Base-by-base conservation (phyloP, 2,329 filamentous ascomycete genomes). In the Pseudogymnoascus sp. region DNA sequence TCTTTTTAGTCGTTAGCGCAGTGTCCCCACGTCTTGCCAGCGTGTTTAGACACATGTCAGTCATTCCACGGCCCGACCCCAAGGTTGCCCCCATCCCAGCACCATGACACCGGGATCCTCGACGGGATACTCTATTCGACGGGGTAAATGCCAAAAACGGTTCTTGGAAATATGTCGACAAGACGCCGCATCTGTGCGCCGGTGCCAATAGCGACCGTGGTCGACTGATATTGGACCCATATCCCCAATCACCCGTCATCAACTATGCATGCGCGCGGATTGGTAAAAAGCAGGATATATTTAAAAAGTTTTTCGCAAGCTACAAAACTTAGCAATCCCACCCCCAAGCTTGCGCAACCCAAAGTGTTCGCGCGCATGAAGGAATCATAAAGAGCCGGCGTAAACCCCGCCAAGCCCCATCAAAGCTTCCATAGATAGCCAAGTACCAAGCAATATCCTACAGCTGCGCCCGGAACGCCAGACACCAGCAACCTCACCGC, bases 401-500 rank as follows among this genome's bases (percentile, higher is more conserved):
- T 2, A 53, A 44, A 53, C 47, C 47, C 47, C n/a, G 47, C 47
- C 47, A 53, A 53, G 47, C 25, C 47, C 25, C 25, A 53, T 53
- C 47, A 53, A 53, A 53, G 47, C 47, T 31, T 31, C 47, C 47
- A 53, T 53, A 18, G 42, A 25, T 14, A 28, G 25, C 25, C 47
- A 53, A 53, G 47, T 53, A 53, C 25, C 25, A 50, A 50, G 47
- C 47, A 53, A 53, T 53, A 53, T 53, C 47, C 23, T 31, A 53
- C 47, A 53, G 25, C 25, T 53, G 47, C 47, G 47, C 14, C 47
- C 23, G 47, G 47, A 53, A 53, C 47, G 47, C 47, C 47, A 53
- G 47, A 53, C 47, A 53, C 47, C 47, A 53, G 47, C 25, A 53
- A 53, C 25, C 47, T 53, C 47, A 53, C 47, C 47, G n/a, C 47